Percentiles rank a stretch among this genome's conserved stretches.
Conservation (phyloP, 805 yeast genomes). For the Grigorovia jiainica region DNA sequence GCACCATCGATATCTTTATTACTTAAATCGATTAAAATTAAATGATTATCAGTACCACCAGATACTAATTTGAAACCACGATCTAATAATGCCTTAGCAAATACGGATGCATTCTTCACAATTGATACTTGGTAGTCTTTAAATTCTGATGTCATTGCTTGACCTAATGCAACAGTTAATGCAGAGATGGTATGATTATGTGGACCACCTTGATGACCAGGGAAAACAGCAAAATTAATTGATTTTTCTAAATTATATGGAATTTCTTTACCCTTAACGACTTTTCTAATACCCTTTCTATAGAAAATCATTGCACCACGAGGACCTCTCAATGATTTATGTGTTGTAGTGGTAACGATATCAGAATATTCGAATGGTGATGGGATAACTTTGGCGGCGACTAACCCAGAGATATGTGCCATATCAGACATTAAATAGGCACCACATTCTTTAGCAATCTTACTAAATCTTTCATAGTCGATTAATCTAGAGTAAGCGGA, state of each 20-base stretch:
- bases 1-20: slow-evolving; percentile 84
- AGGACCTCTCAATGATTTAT: slow-evolving; percentile 96
- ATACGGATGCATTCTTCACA: slow-evolving; percentile 67
- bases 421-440: slow-evolving; percentile 89
- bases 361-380: slow-evolving; percentile 92
- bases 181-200: slow-evolving; percentile 98
- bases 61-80: slow-evolving; percentile 75
- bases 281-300: slow-evolving; percentile 85
- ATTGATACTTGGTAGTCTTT: slow-evolving; percentile 78
- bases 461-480: slow-evolving; percentile 83
- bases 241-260: slow-evolving; percentile 80
- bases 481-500: slow-evolving; percentile 89
- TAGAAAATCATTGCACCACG: slow-evolving; percentile 97
- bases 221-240: slow-evolving; percentile 95
- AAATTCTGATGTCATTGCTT: slow-evolving; percentile 83
- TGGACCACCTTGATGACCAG: slow-evolving; percentile 99
- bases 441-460: slow-evolving; percentile 86
- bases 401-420: slow-evolving; percentile 96
- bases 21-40: slow-evolving; percentile 76
- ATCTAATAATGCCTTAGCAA: slow-evolving; percentile 56
- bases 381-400: slow-evolving; percentile 88
- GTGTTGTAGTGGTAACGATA: slow-evolving; percentile 96
- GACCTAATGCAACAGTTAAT: slow-evolving; percentile 88
- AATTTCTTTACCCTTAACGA: slow-evolving; percentile 73
- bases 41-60: slow-evolving; percentile 90